A percentile compares a stretch with the other conserved stretches of the same genome.
Evolutionary conservation across 1,284 basidiomycete genomes (phyloP).

Genomic region (Melanopsichium pennsylvanicum): DNA sequence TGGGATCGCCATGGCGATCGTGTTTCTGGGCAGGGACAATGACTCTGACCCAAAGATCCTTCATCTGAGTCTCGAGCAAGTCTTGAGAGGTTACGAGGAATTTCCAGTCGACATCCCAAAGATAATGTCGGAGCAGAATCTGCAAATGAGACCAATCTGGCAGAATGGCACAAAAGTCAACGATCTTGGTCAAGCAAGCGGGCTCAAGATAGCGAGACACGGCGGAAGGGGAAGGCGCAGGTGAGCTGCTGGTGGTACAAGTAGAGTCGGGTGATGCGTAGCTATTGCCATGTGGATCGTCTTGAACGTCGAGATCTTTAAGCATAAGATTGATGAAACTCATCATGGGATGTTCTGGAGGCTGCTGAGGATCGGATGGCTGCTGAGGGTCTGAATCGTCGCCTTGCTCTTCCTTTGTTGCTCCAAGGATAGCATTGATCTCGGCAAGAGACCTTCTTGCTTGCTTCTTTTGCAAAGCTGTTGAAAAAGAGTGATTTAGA

Average conservation of each 20-base stretch:
- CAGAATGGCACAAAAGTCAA: constrained; percentile 24
- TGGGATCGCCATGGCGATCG: background rate
- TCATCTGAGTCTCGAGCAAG: constrained; percentile 17
- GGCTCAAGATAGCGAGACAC: constrained; percentile 17
- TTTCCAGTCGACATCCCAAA: constrained; percentile 48
- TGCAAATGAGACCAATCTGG: constrained; percentile 30
- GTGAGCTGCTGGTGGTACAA: constrained; percentile 4
- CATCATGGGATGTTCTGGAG: constrained; percentile 37
- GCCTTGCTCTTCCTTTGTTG: constrained; percentile 1
- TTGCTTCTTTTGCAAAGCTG: constrained; percentile 47
- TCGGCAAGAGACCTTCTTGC: constrained; percentile 38
- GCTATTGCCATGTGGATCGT: constrained; percentile 8
- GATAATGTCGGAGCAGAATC: constrained; percentile 21
- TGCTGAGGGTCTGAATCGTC: constrained; percentile 30
- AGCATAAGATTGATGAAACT: constrained; percentile 48
- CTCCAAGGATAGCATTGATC: constrained; percentile 35
- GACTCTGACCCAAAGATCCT: constrained; percentile 30
- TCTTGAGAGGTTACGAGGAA: constrained; percentile 42
- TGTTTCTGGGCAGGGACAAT: constrained; percentile 19
- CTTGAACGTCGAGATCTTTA: constrained; percentile 32
- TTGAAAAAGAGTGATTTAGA: background rate
- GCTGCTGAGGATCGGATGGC: background rate
- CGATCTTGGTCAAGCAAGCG: constrained; percentile 14
- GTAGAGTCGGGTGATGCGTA: constrained; percentile 15
- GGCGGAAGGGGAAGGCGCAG: background rate